Percentiles rank a stretch among this genome's conserved stretches.
phyloP scores from a whole-genome alignment of 2,329 filamentous ascomycete genomes.

The Thyridium curvatum region DNA sequence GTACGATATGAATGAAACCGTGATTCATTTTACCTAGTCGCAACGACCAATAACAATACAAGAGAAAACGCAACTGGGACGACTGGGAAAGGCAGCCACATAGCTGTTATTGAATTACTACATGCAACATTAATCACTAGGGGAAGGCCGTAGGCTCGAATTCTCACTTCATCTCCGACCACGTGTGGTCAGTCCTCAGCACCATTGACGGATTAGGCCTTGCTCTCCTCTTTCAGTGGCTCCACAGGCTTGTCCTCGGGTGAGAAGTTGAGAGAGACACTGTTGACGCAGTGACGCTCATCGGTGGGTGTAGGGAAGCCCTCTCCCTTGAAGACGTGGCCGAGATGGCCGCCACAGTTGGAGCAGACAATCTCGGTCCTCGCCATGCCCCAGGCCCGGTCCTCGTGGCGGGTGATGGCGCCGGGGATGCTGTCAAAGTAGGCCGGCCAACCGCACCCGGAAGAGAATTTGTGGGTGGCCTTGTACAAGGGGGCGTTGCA shows the following conservation, averaged over 20 bases:
- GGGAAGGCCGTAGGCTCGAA: too few relatives aligned
- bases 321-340: conserved; percentile 89
- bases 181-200: too few relatives aligned
- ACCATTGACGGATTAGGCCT: too few relatives aligned
- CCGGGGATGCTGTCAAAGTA: conserved; percentile 95
- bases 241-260: conserved; percentile 51
- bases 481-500: conserved; percentile 88
- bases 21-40: too few relatives aligned
- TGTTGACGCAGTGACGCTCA: conserved; percentile 96
- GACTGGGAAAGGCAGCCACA: too few relatives aligned
- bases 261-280: conserved; percentile 78
- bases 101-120: too few relatives aligned
- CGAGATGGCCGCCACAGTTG: conserved; percentile 88
- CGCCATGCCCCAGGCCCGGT: conserved; percentile 71
- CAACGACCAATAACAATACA: too few relatives aligned
- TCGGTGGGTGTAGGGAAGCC: conserved; percentile 80
- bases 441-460: conserved; percentile 94
- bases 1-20: too few relatives aligned
- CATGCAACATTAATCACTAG: too few relatives aligned
- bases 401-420: conserved; percentile 76
- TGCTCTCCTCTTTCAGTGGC: conserved; percentile 18
- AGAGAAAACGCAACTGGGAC: too few relatives aligned
- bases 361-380: conserved; percentile 90
- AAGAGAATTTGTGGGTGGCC: conserved; percentile 91
- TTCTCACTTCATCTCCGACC: too few relatives aligned